Base-by-base conservation (phyloP, 768 basidiomycete genomes). In the Cantharellus cinnabarinus region DNA sequence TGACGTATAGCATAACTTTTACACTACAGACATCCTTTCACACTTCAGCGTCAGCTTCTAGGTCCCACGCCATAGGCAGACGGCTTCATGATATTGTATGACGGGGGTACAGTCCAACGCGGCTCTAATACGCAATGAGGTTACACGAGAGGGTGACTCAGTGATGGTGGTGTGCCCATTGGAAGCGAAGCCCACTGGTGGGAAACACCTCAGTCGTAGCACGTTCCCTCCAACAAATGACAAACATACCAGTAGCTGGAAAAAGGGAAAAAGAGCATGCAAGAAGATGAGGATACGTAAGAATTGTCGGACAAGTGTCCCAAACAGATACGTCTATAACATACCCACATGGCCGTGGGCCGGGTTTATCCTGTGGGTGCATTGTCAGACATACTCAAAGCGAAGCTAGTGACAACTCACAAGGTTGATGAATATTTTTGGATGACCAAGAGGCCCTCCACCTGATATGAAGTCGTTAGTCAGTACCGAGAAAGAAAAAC, bases 361-460 rank as follows among this genome's bases (percentile, higher is more conserved):
- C 86, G 58, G 85, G 81, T 71, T 89, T 81, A 74, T 98, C 90
- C 88, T 90, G 60, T n/a, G 20, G 61, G 29, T 53, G 4, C 59
- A 15, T 20, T 41, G 42, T 58, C 20, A 15, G 59, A 58, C 59
- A 62, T 34, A 50, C 15, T 35, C 10, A 41, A 41, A 42, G 5
- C 44, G 41, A n/a, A 51, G 41, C 7, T 4, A 59, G 3, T 20
- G 37, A 20, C 29, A 40, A 38, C 85, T 61, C 65, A 90, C 91
- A 68, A 99, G 70, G 73, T 98, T 98, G 70, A 99, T 90, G 67
- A 79, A 98, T 61, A 98, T 81, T 74, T 90, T 93, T 3, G 95
- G 95, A 68, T 99, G 95, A 34, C 95, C 95, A 38, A 99, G 77
- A 50, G 95, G 79, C 5, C 94, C 95, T 68, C 82, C 83, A 71